Evolutionary conservation across 2,329 filamentous ascomycete species (phyloP), one percentile per base, ranked within the genome.

Genomic region (Diplocarpon rosae): DNA sequence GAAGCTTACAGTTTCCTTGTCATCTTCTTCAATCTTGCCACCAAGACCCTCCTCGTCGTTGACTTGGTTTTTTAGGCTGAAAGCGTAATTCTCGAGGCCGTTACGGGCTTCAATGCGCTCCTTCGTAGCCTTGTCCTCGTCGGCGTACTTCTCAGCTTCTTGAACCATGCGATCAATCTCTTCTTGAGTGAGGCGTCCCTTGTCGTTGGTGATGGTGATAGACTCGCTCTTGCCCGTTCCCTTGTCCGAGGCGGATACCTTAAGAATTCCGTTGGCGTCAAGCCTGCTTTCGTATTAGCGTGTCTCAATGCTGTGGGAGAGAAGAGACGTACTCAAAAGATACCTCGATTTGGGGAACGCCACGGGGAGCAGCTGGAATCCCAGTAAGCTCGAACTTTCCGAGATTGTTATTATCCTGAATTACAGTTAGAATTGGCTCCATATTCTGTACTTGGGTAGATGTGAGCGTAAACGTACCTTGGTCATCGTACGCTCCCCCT

Each of bases 121-220:
- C 65, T 88, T 87, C 62, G 86, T 93, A 53, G 89, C 89, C 80
- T 96, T 96, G 75, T 98, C 92, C 72, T 96, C 92, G 69, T 98
- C 92, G 63, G 92, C 92, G 66, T 89, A 96, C 73, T 95, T 86
- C 80, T 96, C 92, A 50, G 92, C 92, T 71, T 98, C 92, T 58
- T 83, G 81, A 54, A 98, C 88, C 92, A 98, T 98, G 68, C 92
- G 92, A 69, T 96, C 90, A 59, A 98, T 98, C 69, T 98, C 92
- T 59, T 98, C 92, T 62, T 84, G 83, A 60, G 84, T 88, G 42
- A 98, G 83, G 66, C 92, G 90, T 57, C 92, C 92, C 82, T 96
- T 96, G 73, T 98, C 92, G 73, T 98, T 96, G 72, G 85, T 96
- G 66, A 98, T 98, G 59, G 92, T 96, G 68, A 98, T 96, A 53